Evolutionary conservation across 2,329 filamentous ascomycete species (phyloP), one percentile per base, ranked within the genome.

Genomic region (Scedosporium boydii): DNA sequence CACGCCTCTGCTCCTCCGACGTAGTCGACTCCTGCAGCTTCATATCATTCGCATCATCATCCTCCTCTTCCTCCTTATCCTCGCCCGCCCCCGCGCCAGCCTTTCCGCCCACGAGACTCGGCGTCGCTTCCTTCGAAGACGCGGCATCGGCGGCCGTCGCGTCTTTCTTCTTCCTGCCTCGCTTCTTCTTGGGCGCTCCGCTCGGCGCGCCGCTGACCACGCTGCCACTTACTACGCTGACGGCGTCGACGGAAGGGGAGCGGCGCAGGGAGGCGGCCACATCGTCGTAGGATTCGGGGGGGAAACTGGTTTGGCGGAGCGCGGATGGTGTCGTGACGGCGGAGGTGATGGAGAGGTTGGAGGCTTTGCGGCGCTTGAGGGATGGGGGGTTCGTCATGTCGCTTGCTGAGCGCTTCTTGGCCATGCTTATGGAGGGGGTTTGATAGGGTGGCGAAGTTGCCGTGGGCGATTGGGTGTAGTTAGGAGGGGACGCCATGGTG

Each of bases 251-350:
- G 1, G 85, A 89, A 0, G 88, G 88, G 0, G 87, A 90, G 16
- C 87, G 83, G 23, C 78, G 74, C 46, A 41, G 58, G 51, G 18
- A 53, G 26, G 42, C 7, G 12, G 58, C 42, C 16, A 23, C 23
- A 12, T 53, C 59, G 62, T 41, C 46, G 42, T 29, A 26, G 41
- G 74, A 74, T 61, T 84, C 87, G 27, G 89, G 89, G 0, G 89
- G 88, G 70, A 92, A 95, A 0, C 89, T 91, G 4, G 91, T 93
- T 70, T 92, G 89, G 46, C 90, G 88, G 1, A 95, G 83, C 29
- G 29, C 29, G 1, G 88, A 88, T 66, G 91, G 88, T 0, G 82
- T 78, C 1, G 83, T 82, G 16, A 70, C 67, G 14, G 71, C 69
- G 6, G 83, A 84, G 7, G 80, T 74, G 27, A 80, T 76, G 3